Evolutionary conservation across 495 filamentous ascomycete genomes (phyloP).

Genomic region (Pyrenopolyporus hunteri): DNA sequence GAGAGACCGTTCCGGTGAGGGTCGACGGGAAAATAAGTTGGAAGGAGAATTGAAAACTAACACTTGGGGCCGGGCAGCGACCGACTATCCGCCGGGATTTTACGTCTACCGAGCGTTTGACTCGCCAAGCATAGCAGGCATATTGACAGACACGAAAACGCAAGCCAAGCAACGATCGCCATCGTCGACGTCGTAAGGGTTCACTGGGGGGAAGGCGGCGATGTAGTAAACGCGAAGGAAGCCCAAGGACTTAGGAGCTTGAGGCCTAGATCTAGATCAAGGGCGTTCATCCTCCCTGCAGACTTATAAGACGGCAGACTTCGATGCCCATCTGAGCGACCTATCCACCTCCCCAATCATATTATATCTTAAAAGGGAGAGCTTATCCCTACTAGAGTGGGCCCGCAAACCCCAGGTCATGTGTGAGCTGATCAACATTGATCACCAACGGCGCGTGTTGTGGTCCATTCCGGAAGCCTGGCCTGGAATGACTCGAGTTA

Average conservation of each 20-base stretch:
- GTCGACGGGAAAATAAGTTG: neutral
- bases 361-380: neutral
- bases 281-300: neutral
- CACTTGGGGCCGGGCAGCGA: slow-evolving; percentile 44
- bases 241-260: slow-evolving; percentile 9
- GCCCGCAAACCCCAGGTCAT: slow-evolving; percentile 9
- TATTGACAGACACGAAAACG: slow-evolving; percentile 14
- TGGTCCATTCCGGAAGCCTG: slow-evolving; percentile 18
- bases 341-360: slow-evolving; percentile 12
- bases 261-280: neutral
- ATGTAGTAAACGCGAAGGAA: neutral
- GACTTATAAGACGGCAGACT: slow-evolving; percentile 22
- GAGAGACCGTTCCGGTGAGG: neutral
- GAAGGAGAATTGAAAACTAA: slow-evolving; percentile 29
- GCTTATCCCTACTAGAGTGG: slow-evolving; percentile 9
- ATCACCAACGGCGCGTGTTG: neutral
- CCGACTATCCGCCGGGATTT: slow-evolving; percentile 33
- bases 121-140: slow-evolving; percentile 22
- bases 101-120: slow-evolving; percentile 10
- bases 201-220: neutral
- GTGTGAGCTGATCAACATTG: slow-evolving; percentile 16
- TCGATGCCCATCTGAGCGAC: neutral
- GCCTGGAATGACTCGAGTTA: slow-evolving; percentile 24
- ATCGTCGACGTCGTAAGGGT: slow-evolving; percentile 16
- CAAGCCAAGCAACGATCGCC: slow-evolving; percentile 24